Base-by-base conservation (phyloP, 805 yeast genomes). In the Danielia reshetovae region DNA sequence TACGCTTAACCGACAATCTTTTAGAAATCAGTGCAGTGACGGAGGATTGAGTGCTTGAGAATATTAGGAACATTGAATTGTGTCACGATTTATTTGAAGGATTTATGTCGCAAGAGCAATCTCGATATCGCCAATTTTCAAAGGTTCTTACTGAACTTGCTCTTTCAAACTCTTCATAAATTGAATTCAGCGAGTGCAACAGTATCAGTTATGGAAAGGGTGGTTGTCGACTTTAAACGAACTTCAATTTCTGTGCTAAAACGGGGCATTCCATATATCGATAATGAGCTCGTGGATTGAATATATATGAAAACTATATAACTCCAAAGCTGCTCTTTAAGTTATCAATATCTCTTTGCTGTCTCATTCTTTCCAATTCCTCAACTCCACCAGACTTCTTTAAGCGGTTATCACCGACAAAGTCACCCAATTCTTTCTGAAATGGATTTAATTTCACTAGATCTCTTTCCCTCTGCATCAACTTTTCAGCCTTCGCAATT, bases 311-410 rank as follows among this genome's bases (percentile, higher is more conserved):
- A n/a, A 21, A 15, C 32, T 45, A 62, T 16, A 61, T 39, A 13
- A 58, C 37, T 4, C 68, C 67, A 35, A 62, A 55, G 2, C 77
- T 65, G 40, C 59, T 73, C 48, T 79, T 78, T 40, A 87, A 61
- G 48, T 84, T 84, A 46, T 81, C 81, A 35, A 72, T 77, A 58
- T 87, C 94, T 44, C 85, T 80, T 41, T 71, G 62, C 46, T 67
- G 70, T 39, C 96, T 68, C 31, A 69, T 46, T 40, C 85, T 68
- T 48, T 90, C 97, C 14, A 85, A 65, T 49, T 87, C 97, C 42
- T 85, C 94, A 14, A 88, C 74, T 1, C 97, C 97, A 5, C 97
- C 97, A 13, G 88, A 75, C 43, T 77, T 82, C 52, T 85, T 85
- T 38, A 90, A 67, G 52, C 73, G 83, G 18, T 76, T 72, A 27